Evolutionary conservation across 177 flowering plant genomes (phyloP), one percentile per base, ranked within the genome.

Genomic region (Telopea speciosissima): DNA sequence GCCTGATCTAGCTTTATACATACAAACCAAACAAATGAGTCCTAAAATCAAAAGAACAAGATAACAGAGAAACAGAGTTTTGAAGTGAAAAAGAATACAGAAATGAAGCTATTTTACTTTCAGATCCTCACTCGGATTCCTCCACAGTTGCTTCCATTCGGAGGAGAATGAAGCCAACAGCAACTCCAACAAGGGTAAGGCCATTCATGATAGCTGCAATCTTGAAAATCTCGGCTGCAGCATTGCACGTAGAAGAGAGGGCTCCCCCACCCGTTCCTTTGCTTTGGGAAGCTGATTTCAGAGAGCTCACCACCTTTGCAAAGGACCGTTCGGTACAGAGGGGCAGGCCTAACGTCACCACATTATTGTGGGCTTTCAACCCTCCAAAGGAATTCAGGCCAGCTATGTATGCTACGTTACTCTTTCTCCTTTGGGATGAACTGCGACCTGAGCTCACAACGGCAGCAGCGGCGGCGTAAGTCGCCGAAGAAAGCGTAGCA

Each of bases 121-220:
- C 2, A 62, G 10, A 24, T 58, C 19, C 68, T 72, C 72, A 72
- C 74, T 86, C 88, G 8, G 88, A 64, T 76, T 91, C 96, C 81
- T 93, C 97, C 1, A 90, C 81, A n/a, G 70, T 24, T 3, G 96
- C 97, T 81, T 93, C 97, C 0, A 93, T 74, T 58, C 94, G 81
- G 6, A 93, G 94, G 23, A 93, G 93, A 72, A 88, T 89, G 61
- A 93, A 90, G 0, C 98, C 96, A 14, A 93, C 87, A 2, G 98
- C 98, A 67, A 93, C 98, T 8, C 96, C 97, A 66, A 93, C 77
- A 11, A 93, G 88, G 36, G 73, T 77, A 22, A 93, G 86, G 0
- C 84, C 97, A 49, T 85, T 87, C 79, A 91, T 88, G 68, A 89
- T 84, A 0, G 89, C 86, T 7, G 92, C 94, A 70, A 93, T 93